These are phyloP conservation scores for Starmerella roubikii DNA, from an alignment of 805 yeast genomes.

Conservation along the genomic window DNA sequence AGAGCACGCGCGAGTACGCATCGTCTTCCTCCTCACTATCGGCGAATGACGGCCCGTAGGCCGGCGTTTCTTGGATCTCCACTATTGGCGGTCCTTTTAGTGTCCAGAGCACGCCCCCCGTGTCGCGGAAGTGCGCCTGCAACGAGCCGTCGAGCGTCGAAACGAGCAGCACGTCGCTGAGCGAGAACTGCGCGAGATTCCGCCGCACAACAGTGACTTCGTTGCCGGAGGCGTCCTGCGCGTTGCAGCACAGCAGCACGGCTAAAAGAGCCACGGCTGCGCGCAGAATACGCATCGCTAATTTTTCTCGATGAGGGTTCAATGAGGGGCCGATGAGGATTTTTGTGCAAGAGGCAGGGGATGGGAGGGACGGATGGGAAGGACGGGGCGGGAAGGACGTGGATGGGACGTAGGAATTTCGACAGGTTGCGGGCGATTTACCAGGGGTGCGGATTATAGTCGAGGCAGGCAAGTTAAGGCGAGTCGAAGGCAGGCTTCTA, in stretches of 20 bases:
- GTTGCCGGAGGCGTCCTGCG: background rate
- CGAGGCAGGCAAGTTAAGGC: no score
- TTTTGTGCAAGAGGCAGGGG: no score
- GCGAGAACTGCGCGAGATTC: slow-evolving; percentile 33
- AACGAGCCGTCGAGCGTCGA: slow-evolving; percentile 79
- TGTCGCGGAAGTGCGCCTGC: slow-evolving; percentile 62
- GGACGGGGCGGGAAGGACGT: no score
- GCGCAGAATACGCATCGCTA: no score
- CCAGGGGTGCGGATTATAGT: no score
- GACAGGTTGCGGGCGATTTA: no score
- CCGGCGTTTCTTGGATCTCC: slow-evolving; percentile 22
- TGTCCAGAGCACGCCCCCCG: slow-evolving; percentile 70
- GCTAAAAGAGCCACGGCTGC: no score
- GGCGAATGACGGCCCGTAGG: background rate
- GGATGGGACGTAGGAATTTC: no score
- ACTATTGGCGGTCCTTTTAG: slow-evolving; percentile 51
- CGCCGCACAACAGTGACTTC: slow-evolving; percentile 11
- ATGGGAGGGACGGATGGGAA: no score
- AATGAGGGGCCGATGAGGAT: no score
- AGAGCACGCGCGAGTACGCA: slow-evolving; percentile 21
- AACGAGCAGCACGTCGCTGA: slow-evolving; percentile 49
- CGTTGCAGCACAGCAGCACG: background rate
- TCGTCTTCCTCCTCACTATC: background rate
- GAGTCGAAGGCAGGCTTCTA: no score
- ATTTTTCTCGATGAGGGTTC: no score